Base-by-base conservation (phyloP, 202 grass and related monocot species). In the Digitaria exilis region DNA sequence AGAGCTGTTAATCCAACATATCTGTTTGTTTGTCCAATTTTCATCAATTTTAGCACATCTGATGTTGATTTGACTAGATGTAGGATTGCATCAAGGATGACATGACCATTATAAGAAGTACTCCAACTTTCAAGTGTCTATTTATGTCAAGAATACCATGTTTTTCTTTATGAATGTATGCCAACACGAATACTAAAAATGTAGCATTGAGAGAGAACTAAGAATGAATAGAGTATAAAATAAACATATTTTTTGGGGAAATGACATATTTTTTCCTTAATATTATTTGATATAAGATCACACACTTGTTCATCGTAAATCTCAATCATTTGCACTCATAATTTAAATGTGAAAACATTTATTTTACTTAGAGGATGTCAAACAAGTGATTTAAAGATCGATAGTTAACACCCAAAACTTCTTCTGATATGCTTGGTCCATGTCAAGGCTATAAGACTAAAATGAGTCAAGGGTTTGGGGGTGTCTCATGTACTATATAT, bases 231-330 rank as follows among this genome's bases (percentile, higher is more conserved):
- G 22, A 22, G 18, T 55, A 55, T 3, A 76, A 45, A 82, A 9
- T 21, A 88, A 63, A 82, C 10, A 72, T 43, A 58, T 21, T 65
- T 77, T 73, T 83, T 24, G 2, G 7, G 4, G 10, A 44, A 89
- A 96, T 93, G 96, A 99, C 96, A 99, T 99, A 85, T 94, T 88
- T 96, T 99, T 65, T 96, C 93, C 56, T 84, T 80, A 79, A 91
- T 81, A 81, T 99, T 88, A 92, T 94, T 95, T 77, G 93, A 94
- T 31, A 99, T 89, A 86, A 99, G 96, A 90, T 99, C 96, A 3
- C 93, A 88, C 66, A 99, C 96, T 99, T 99, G 96, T 81, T 98
- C 96, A 3, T 98, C 96, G 84, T 98, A 98, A 84, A 98, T 98
- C 73, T 98, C 93, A 88, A 99, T 93, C 96, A 99, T 99, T 56